A percentile compares a stretch with the other conserved stretches of the same genome.
phyloP scores from a whole-genome alignment of 2,329 filamentous ascomycete genomes.

The Orbilia oligospora region DNA sequence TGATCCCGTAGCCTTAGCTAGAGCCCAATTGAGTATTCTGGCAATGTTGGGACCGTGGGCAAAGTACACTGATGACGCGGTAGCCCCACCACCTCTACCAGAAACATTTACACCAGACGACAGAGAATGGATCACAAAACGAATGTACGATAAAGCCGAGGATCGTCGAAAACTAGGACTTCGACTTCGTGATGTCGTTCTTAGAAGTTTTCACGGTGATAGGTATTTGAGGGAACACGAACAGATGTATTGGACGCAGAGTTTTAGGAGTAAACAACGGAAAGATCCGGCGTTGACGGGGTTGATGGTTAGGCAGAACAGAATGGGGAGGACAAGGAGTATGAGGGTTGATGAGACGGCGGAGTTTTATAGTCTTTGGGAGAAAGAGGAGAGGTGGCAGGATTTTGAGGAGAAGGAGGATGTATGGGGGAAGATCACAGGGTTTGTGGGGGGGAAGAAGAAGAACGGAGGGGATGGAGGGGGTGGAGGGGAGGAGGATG shows the following conservation, averaged over 20 bases:
- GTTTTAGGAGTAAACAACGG: conserved; percentile 49
- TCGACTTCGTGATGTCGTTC: conserved; percentile 73
- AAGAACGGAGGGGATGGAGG: conserved; percentile 13
- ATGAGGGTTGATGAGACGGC: conserved; percentile 44
- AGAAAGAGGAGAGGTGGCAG: conserved; percentile 50
- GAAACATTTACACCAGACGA: conserved; percentile 71
- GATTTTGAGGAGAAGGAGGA: conserved; percentile 48
- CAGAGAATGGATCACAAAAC: conserved; percentile 71
- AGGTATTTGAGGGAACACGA: conserved; percentile 76
- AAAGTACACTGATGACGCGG: conserved; percentile 72
- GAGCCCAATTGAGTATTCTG: conserved; percentile 75
- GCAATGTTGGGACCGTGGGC: conserved; percentile 76
- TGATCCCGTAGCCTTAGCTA: conserved; percentile 74
- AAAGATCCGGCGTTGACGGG: conserved; percentile 43
- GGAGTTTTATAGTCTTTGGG: conserved; percentile 51
- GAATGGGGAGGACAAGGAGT: conserved; percentile 53
- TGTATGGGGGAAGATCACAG: conserved; percentile 34
- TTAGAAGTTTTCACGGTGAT: conserved; percentile 74
- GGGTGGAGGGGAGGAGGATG: conserved; percentile 13
- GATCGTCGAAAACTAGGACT: conserved; percentile 74
- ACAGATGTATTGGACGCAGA: conserved; percentile 72
- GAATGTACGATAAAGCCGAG: conserved; percentile 75
- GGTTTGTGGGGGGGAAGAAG: conserved; percentile 21
- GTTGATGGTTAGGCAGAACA: conserved; percentile 41
- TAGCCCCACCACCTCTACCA: conserved; percentile 68